A percentile compares a stretch with the other conserved stretches of the same genome.
These are phyloP conservation scores for Spergularia marina DNA, from an alignment of 148 eudicot genomes.

Conservation along the genomic window DNA sequence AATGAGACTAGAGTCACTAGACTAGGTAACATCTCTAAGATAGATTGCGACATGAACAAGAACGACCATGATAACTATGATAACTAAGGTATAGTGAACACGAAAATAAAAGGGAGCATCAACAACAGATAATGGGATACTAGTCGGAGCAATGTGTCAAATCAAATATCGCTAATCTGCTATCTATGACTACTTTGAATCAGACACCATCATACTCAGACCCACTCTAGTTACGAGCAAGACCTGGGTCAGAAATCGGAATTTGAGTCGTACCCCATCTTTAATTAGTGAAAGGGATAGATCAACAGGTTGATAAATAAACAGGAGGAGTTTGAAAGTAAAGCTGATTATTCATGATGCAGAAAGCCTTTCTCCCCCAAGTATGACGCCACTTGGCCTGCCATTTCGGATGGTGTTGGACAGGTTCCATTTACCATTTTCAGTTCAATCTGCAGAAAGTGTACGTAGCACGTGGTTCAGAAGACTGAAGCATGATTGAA, in stretches of 20 bases:
- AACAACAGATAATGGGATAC: not conserved
- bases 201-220: not conserved
- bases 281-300: not conserved
- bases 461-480: not conserved
- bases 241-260: not conserved
- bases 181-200: not conserved
- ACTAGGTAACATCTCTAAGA: not conserved
- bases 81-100: not conserved
- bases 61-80: not conserved
- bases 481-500: not conserved
- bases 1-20: not conserved
- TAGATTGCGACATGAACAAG: not conserved
- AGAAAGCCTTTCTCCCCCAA: conserved; percentile 68
- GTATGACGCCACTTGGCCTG: conserved; percentile 71
- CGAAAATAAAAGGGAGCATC: not conserved
- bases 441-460: conserved; percentile 59
- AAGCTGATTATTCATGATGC: conserved; percentile 36
- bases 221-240: not conserved
- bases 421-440: conserved; percentile 47
- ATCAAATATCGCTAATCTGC: not conserved
- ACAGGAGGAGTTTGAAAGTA: not conserved
- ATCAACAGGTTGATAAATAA: not conserved
- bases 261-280: not conserved
- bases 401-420: conserved; percentile 71
- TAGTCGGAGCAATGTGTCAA: not conserved